These are phyloP conservation scores for Hyparrhenia diplandra DNA, from an alignment of 176 grass and related monocot species.

Conservation along the genomic window DNA sequence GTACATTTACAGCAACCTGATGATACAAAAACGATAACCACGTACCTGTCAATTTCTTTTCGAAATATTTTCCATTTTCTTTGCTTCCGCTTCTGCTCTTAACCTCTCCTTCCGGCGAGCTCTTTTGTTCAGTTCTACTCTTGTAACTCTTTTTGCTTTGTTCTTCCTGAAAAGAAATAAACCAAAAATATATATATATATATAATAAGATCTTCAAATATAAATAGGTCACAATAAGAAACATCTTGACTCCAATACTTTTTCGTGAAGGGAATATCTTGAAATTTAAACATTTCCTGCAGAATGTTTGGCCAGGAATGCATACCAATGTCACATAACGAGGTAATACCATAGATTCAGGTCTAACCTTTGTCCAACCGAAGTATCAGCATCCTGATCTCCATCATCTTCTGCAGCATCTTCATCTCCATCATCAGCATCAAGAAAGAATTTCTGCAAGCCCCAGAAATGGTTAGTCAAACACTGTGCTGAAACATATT, in stretches of 20 bases:
- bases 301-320: neutral
- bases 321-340: neutral
- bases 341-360: neutral
- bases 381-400: constrained; percentile 36
- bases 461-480: constrained; percentile 15
- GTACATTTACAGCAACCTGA: neutral
- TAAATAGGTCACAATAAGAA: neutral
- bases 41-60: constrained; percentile 94
- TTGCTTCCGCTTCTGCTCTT: constrained; percentile 57
- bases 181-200: constrained; percentile 10
- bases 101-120: constrained; percentile 76
- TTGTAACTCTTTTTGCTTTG: constrained; percentile 81
- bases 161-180: constrained; percentile 50
- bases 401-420: constrained; percentile 39
- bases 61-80: constrained; percentile 59
- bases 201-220: neutral
- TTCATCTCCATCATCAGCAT: constrained; percentile 75
- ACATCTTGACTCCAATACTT: neutral
- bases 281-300: constrained; percentile 8
- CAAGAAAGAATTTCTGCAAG: constrained; percentile 85
- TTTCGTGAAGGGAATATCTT: neutral
- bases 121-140: constrained; percentile 80
- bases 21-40: constrained; percentile 12
- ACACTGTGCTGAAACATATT: neutral
- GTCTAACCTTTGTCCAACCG: constrained; percentile 42